Conservation (phyloP, 1,284 basidiomycete genomes). For the Prillingera fragicola region DNA sequence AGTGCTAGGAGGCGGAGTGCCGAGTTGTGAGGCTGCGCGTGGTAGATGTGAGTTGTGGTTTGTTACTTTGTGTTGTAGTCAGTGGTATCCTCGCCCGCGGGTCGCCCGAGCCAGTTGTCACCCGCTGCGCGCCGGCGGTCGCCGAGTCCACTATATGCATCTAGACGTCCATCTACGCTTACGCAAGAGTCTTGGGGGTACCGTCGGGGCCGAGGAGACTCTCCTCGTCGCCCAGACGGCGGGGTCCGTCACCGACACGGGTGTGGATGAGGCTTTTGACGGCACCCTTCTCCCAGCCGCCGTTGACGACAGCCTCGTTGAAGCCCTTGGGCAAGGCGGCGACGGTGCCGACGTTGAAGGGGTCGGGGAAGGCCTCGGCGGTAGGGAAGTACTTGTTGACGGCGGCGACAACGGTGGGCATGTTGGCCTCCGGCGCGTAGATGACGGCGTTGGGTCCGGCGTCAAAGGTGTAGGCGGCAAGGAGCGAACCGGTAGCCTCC, state of each 20-base stretch:
- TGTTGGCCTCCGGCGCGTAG: conserved; percentile 73
- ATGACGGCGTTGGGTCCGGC: conserved; percentile 99
- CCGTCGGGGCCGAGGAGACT: conserved; percentile 48
- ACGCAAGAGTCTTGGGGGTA: conserved; percentile 46
- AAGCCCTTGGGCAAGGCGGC: conserved; percentile 61
- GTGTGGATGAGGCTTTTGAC: conserved; percentile 89
- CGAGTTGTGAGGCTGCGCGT: no score
- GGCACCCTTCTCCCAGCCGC: conserved; percentile 62
- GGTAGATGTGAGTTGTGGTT: no score
- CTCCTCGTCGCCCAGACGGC: conserved; percentile 49
- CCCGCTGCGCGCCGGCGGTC: no score
- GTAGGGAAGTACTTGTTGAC: conserved; percentile 81
- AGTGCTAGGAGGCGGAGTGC: no score
- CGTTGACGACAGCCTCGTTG: conserved; percentile 62
- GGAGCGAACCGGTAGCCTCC: conserved; percentile 58
- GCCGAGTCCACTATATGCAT: no score
- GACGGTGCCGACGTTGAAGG: conserved; percentile 51
- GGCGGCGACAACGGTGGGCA: conserved; percentile 69
- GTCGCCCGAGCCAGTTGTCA: no score
- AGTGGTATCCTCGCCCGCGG: no score
- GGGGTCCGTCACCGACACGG: conserved; percentile 81
- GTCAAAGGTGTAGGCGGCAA: conserved; percentile 96
- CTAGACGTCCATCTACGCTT: conserved; percentile 6
- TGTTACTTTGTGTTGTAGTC: no score
- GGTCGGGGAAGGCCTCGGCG: conserved; percentile 65